Percentiles rank a stretch among this genome's conserved stretches.
phyloP scores from a whole-genome alignment of 2,329 filamentous ascomycete species.

The Hirsutella minnesotensis region DNA sequence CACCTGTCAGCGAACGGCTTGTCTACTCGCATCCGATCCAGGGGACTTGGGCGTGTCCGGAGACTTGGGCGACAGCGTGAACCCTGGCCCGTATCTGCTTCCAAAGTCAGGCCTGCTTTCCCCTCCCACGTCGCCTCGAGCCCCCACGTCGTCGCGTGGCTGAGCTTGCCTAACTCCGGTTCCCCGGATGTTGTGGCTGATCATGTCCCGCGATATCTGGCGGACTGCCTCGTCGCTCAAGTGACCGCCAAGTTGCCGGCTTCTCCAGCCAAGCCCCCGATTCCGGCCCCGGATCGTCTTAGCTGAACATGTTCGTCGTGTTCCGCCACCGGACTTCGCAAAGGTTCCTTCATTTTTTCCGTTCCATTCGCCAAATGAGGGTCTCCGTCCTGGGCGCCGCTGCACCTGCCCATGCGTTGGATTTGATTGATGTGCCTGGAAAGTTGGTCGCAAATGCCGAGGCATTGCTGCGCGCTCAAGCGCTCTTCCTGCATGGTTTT shows the following conservation, averaged over 20 bases:
- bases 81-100: background rate
- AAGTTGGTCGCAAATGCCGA: background rate
- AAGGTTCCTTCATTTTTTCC: no score
- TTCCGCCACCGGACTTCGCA: no score
- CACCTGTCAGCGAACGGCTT: background rate
- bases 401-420: background rate
- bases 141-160: background rate
- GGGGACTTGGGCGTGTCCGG: background rate
- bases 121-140: background rate
- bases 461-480: background rate
- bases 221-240: constrained; percentile 3
- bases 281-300: constrained; percentile 7
- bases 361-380: constrained; percentile 4
- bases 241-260: constrained; percentile 6
- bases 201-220: constrained; percentile 3
- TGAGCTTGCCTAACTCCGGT: background rate
- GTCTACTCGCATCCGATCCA: background rate
- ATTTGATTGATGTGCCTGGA: background rate
- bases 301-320: no score
- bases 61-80: background rate
- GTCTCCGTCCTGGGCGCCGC: background rate
- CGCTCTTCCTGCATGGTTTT: background rate
- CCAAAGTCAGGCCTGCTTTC: background rate
- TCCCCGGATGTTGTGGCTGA: background rate
- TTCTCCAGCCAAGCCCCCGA: constrained; percentile 5